Conservation (phyloP, 768 basidiomycete genomes). For the Tylopilus plumbeoviolaceoides region DNA sequence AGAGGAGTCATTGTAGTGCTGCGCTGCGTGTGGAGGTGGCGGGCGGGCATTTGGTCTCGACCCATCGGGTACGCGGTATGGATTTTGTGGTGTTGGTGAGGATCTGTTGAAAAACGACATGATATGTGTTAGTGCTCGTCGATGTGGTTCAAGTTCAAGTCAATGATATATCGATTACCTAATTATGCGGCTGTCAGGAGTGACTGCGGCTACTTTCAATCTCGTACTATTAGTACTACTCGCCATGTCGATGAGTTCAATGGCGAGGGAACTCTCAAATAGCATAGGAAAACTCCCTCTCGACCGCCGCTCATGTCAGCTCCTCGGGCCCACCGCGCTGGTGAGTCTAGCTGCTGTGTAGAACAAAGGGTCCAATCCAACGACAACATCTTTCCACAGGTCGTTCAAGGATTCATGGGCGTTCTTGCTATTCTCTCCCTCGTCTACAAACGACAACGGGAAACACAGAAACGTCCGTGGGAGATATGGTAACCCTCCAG, state of each 20-base stretch:
- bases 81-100: constrained; percentile 26
- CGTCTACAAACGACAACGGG: constrained; percentile 84
- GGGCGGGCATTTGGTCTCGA: constrained; percentile 34
- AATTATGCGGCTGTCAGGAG: constrained; percentile 8
- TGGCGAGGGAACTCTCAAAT: constrained; percentile 5
- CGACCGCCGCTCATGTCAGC: constrained; percentile 41
- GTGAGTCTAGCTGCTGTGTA: constrained; percentile 21
- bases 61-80: constrained; percentile 43
- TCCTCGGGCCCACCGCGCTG: constrained; percentile 47
- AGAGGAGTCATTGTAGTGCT: constrained; percentile 53
- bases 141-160: too few species aligned
- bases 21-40: constrained; percentile 36
- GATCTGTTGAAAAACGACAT: constrained; percentile 45
- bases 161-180: constrained; percentile 12
- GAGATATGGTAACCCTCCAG: constrained; percentile 68
- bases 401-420: constrained; percentile 88
- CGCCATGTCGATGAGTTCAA: constrained; percentile 9
- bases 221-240: too few species aligned
- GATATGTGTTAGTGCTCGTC: neutral
- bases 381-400: constrained; percentile 33
- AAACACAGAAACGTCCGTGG: constrained; percentile 85
- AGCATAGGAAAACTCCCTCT: constrained; percentile 31
- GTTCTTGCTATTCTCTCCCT: constrained; percentile 83
- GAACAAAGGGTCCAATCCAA: neutral
- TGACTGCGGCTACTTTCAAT: too few species aligned